These are phyloP conservation scores for Ormosia emarginata DNA, from an alignment of 306 rosid genomes.

Conservation along the genomic window DNA sequence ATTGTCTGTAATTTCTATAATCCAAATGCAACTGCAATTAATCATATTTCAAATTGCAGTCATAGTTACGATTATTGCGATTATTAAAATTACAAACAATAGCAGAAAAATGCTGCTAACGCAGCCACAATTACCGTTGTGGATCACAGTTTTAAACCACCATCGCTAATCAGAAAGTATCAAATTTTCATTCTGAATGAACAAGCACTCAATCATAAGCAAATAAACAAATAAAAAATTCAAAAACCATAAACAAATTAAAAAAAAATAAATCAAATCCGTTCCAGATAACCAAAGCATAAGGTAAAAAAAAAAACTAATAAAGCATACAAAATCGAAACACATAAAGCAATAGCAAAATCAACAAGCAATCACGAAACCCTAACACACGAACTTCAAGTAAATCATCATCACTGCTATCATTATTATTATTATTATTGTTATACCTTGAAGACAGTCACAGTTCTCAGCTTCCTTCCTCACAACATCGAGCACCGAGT, in stretches of 20 bases:
- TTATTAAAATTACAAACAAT: not conserved
- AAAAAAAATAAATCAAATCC: not conserved
- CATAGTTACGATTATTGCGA: not conserved
- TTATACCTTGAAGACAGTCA: constrained; percentile 62
- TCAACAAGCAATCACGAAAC: not conserved
- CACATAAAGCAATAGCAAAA: not conserved
- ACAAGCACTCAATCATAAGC: not conserved
- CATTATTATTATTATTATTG: not conserved
- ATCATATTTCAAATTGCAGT: too few relatives aligned
- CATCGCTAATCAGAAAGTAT: too few relatives aligned
- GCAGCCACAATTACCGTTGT: not conserved
- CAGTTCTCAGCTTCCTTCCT: constrained; percentile 73
- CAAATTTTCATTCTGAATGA: not conserved
- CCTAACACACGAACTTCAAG: not conserved
- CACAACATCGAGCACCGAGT: constrained; percentile 67
- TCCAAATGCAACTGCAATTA: too few relatives aligned
- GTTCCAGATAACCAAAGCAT: not conserved
- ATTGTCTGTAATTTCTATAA: too few relatives aligned
- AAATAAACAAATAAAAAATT: not conserved
- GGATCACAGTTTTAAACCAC: not conserved
- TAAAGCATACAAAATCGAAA: not conserved
- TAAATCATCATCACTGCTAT: too few relatives aligned
- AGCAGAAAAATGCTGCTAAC: not conserved
- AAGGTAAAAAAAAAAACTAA: too few relatives aligned
- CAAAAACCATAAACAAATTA: not conserved